Conservation (phyloP, 1,139 yeast species). For the Pneumocystis jirovecii region DNA sequence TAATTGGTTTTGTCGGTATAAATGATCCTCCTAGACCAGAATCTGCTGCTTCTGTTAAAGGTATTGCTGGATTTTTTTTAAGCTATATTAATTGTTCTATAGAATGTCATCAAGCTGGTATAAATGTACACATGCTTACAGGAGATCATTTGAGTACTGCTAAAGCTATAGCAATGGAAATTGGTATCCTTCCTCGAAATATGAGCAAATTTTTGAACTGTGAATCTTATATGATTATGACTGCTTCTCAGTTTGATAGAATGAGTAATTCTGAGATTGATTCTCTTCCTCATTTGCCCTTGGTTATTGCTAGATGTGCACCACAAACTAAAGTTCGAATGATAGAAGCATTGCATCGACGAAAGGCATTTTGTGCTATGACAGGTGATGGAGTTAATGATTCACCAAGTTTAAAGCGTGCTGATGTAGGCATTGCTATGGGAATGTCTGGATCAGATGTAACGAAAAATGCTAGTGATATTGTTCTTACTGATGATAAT, state of each 20-base stretch:
- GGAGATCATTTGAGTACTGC: conserved; percentile 50
- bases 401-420: conserved; percentile 63
- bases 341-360: conserved; percentile 35
- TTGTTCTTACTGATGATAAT: conserved; percentile 28
- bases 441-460: conserved; percentile 36
- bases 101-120: conserved; percentile 59
- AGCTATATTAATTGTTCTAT: neutral
- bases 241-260: conserved; percentile 57
- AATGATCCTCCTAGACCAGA: conserved; percentile 74
- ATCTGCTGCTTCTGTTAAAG: conserved; percentile 49
- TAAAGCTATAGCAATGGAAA: conserved; percentile 30
- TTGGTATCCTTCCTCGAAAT: conserved; percentile 60
- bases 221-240: conserved; percentile 56
- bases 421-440: conserved; percentile 70
- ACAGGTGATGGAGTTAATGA: conserved; percentile 84
- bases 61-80: neutral
- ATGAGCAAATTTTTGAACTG: conserved; percentile 33
- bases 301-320: conserved; percentile 40
- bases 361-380: conserved; percentile 49
- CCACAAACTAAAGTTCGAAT: conserved; percentile 41
- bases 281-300: conserved; percentile 51
- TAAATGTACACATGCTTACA: conserved; percentile 70
- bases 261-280: conserved; percentile 53
- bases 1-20: conserved; percentile 62
- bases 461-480: conserved; percentile 43